Base-by-base conservation (phyloP, 331 rosid species). In the Rhamnella rubrinervis region DNA sequence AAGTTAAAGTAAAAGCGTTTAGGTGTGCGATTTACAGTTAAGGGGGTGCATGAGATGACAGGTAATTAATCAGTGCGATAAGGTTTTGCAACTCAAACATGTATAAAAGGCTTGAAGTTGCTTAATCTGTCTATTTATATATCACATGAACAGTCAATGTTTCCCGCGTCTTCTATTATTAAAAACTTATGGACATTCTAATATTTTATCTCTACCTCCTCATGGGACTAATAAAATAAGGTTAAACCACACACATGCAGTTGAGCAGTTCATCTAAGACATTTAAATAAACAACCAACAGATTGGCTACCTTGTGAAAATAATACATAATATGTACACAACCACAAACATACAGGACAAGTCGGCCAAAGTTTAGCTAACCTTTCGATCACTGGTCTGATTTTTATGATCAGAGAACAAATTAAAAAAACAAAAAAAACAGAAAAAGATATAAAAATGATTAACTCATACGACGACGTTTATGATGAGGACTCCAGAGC, bases 401-500 rank as follows among this genome's bases (percentile, higher is more conserved):
- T 8, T 44, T 44, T 44, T 15, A 44, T 44, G 49, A 44, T 4
- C 5, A 31, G 49, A 44, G 11, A 9, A 9, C 16, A 44, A 44
- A 44, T 15, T 1, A 15, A 8, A 41, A 21, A 6, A 2, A 11
- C 2, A 44, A 63, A 4, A 10, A 39, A 62, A 4, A n/a, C n/a
- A n/a, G n/a, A n/a, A n/a, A n/a, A n/a, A n/a, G n/a, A n/a, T n/a
- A n/a, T n/a, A n/a, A n/a, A n/a, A 19, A 58, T 6, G 9, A 35
- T 1, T 3, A 1, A 16, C 14, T 15, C 5, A 12, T 39, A 53
- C 63, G 47, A 11, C 44, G 55, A 47, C 39, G 71, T 61, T 67
- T 53, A 46, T 55, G 13, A 9, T 44, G 66, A 75, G 13, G 77
- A 76, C 39, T 84, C 77, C 17, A 76, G 65, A 3, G 89, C 92